A percentile compares a stretch with the other conserved stretches of the same genome.
These are phyloP conservation scores for Serendipita sp. DNA, from an alignment of 768 basidiomycete species.

Conservation along the genomic window DNA sequence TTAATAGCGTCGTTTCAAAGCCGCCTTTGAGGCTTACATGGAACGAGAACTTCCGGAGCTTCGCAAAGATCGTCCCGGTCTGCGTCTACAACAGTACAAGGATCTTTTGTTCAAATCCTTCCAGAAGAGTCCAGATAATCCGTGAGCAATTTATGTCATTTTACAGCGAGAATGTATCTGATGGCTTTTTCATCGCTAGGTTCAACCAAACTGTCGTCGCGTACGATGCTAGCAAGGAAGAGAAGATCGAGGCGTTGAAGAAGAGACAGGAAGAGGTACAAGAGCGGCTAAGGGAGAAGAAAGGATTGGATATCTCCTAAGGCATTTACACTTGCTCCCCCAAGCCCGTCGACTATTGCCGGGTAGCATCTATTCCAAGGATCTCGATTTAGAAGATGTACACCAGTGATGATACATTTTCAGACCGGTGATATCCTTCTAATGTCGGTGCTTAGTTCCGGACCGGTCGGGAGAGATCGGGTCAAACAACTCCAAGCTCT, in stretches of 20 bases:
- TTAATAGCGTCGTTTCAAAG: conserved; percentile 27
- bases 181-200: conserved; percentile 23
- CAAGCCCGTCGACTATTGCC: too few relatives aligned
- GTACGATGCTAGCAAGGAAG: conserved; percentile 81
- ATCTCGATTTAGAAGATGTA: too few relatives aligned
- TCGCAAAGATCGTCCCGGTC: conserved; percentile 73
- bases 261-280: conserved; percentile 49
- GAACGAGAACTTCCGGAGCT: conserved; percentile 73
- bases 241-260: conserved; percentile 58
- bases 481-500: too few relatives aligned
- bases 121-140: conserved; percentile 92
- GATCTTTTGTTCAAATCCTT: conserved; percentile 87
- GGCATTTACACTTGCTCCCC: too few relatives aligned
- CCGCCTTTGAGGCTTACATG: conserved; percentile 79
- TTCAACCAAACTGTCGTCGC: conserved; percentile 70
- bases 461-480: too few relatives aligned
- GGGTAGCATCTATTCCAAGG: too few relatives aligned
- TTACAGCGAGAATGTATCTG: not conserved
- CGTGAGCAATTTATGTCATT: conserved; percentile 36
- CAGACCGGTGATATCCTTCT: too few relatives aligned
- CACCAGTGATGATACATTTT: too few relatives aligned
- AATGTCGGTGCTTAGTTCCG: too few relatives aligned
- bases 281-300: conserved; percentile 35
- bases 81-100: conserved; percentile 85
- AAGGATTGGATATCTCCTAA: not conserved